Evolutionary conservation across 305 asterid species (phyloP), one percentile per base, ranked within the genome.

Genomic region (Petunia hybrid): DNA sequence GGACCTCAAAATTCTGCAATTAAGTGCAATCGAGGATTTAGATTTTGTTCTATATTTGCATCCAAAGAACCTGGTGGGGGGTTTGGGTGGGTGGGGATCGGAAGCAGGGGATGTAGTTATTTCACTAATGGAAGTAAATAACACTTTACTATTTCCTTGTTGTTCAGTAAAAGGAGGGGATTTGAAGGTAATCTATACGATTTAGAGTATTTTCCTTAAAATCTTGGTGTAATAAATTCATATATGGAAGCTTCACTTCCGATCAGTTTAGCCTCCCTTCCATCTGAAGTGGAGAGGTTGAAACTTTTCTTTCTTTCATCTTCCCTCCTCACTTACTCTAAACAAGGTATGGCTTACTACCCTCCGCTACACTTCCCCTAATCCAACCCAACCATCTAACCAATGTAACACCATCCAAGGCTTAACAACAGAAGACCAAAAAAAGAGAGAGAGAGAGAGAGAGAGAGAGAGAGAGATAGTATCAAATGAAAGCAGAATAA

Each of bases 1-100:
- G 84, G 70, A 89, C 97, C 86, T 89, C 90, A 40, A 92, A 85
- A 2, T 79, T 39, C 97, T 92, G 91, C 76, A 85, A 85, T 65
- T 81, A 39, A 38, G 82, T 65, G 77, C 3, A 9, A 51, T 60
- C 36, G 62, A 60, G 51, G 78, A 78, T 31, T 74, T 12, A 79
- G 36, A 35, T 48, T 73, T 12, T 4, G 2, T 36, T 13, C 78
- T 35, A 71, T 48, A 5, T 41, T 65, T 68, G 60, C 42, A 10
- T 71, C 61, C 61, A 71, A 71, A 48, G 41, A 43, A 68, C 57
- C 57, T 4, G 14, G 4, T 13, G 38, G 40, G 57, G 39, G 39
- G 7, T 22, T 22, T 22, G 31, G 14, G 16, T 0, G 5, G 12
- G 6, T 6, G 14, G 75, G 39, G 41, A 67, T 6, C 22, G 3